These are phyloP conservation scores for Kodamaea sp. DNA, from an alignment of 1,139 yeast species.

Conservation along the genomic window DNA sequence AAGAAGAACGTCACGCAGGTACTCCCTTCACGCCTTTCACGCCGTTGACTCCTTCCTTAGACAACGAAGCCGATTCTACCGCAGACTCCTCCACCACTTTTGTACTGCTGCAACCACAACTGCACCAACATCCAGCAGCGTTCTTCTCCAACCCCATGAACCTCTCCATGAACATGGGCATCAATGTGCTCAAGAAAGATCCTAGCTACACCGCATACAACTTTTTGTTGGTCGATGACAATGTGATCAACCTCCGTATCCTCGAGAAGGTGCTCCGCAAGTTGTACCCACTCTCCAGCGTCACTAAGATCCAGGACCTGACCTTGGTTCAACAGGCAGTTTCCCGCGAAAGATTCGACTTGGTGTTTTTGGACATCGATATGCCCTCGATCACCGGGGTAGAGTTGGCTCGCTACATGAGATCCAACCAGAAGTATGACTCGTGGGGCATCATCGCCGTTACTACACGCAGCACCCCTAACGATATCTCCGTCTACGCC, in stretches of 20 bases:
- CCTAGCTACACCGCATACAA: conserved; percentile 27
- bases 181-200: conserved; percentile 7
- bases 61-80: conserved; percentile 4
- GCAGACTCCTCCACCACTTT: no score
- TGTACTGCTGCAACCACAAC: no score
- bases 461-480: conserved; percentile 33
- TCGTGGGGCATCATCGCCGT: conserved; percentile 44
- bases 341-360: conserved; percentile 26
- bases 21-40: conserved; percentile 13
- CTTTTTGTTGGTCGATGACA: conserved; percentile 47
- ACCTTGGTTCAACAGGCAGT: conserved; percentile 29
- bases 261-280: conserved; percentile 33
- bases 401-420: conserved; percentile 36
- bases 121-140: conserved; percentile 3
- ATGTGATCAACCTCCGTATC: conserved; percentile 42
- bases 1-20: conserved; percentile 4
- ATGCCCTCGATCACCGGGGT: conserved; percentile 49
- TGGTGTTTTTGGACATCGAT: conserved; percentile 47
- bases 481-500: conserved; percentile 33
- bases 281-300: conserved; percentile 36
- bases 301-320: conserved; percentile 34
- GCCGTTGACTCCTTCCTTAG: conserved; percentile 11
- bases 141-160: conserved; percentile 2
- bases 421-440: conserved; percentile 17
- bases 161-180: conserved; percentile 1